These are phyloP conservation scores for Trypanosoma vivax DNA, from an alignment of 208 protist species.

Conservation along the genomic window DNA sequence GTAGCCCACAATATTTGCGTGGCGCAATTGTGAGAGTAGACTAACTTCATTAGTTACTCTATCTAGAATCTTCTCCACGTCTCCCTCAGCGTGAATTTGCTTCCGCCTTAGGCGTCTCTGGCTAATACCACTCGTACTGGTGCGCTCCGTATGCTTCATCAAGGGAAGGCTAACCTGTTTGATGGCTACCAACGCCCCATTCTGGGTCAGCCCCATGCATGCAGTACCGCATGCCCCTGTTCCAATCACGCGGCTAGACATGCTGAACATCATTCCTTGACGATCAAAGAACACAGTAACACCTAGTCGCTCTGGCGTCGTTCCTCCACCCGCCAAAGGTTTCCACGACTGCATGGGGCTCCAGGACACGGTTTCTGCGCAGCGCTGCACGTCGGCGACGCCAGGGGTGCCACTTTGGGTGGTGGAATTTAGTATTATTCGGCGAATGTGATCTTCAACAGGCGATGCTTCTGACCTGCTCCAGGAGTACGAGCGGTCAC, in stretches of 20 bases:
- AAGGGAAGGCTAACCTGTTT: conserved; percentile 46
- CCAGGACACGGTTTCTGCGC: background rate
- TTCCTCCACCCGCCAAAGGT: background rate
- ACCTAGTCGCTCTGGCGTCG: background rate
- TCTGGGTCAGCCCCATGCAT: conserved; percentile 56
- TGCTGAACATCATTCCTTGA: conserved; percentile 33
- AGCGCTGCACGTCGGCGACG: background rate
- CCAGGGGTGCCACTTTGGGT: background rate
- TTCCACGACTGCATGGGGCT: too few relatives aligned
- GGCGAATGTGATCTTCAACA: conserved; percentile 19
- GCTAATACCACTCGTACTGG: conserved; percentile 16
- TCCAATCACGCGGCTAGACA: conserved; percentile 38
- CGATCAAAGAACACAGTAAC: conserved; percentile 32
- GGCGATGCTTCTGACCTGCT: conserved; percentile 16
- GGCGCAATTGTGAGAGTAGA: conserved; percentile 55
- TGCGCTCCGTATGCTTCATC: conserved; percentile 14
- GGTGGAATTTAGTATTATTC: conserved; percentile 9
- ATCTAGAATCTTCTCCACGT: conserved; percentile 28
- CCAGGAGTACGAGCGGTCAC: conserved; percentile 11
- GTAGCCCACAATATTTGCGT: conserved; percentile 34
- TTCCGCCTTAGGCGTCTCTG: conserved; percentile 24
- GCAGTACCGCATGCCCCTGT: conserved; percentile 46
- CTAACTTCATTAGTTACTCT: conserved; percentile 58
- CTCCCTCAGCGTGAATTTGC: conserved; percentile 18
- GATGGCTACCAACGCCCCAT: conserved; percentile 59